phyloP scores from a whole-genome alignment of 2,329 filamentous ascomycete genomes.

The Trichophyton rubrum region DNA sequence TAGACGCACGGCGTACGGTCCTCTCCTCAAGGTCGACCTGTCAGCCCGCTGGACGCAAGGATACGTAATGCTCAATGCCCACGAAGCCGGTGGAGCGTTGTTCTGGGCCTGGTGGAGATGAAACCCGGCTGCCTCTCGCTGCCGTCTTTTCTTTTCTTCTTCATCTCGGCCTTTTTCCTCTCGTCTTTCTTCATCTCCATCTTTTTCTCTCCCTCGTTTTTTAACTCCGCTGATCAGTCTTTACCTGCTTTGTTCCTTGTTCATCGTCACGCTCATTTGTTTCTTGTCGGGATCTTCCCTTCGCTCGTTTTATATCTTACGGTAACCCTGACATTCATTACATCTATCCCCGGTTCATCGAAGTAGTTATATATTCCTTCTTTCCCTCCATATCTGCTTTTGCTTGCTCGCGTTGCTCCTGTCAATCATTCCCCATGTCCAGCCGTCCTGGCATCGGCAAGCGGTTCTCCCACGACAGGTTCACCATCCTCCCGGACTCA shows the following conservation, averaged over 20 bases:
- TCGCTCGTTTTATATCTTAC: background rate
- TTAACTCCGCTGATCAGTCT: background rate
- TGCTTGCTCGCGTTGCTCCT: background rate
- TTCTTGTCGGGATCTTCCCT: background rate
- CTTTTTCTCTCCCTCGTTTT: background rate
- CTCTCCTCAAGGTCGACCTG: background rate
- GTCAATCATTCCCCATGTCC: constrained; percentile 19
- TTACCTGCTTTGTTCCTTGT: constrained; percentile 1
- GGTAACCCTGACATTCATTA: too few relatives aligned
- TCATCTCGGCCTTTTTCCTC: background rate
- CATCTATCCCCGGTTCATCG: too few relatives aligned
- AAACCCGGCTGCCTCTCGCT: background rate
- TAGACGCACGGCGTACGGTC: too few relatives aligned
- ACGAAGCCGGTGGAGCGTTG: background rate
- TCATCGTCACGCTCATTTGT: background rate
- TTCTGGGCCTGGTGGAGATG: background rate
- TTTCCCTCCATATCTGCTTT: background rate
- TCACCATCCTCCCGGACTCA: constrained; percentile 29
- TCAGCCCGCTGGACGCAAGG: background rate
- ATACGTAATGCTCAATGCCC: background rate
- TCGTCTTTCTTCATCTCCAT: background rate
- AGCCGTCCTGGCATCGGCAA: constrained; percentile 27
- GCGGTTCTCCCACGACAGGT: constrained; percentile 35
- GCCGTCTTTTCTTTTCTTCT: background rate
- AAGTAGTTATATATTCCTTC: background rate